Percentiles rank a stretch among this genome's conserved stretches.
Evolutionary conservation across 2,329 filamentous ascomycete species (phyloP).

Genomic region (Paracoccidioides brasiliensis): DNA sequence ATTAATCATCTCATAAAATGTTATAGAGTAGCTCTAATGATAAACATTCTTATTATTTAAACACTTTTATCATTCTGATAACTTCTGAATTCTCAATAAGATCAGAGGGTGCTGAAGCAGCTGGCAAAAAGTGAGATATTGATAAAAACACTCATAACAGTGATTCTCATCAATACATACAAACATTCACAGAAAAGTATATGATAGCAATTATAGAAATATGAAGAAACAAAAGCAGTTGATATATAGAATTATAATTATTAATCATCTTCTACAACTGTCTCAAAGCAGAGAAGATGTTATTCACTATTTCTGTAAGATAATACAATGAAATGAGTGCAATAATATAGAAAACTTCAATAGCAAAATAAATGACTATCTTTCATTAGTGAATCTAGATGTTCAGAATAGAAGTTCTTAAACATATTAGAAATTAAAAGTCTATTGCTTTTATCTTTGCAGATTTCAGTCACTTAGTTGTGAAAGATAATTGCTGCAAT

Average conservation of each 20-base stretch:
- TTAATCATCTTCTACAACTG: background rate
- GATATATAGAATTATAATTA: background rate
- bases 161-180: background rate
- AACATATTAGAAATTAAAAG: background rate
- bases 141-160: no score
- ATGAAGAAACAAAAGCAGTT: background rate
- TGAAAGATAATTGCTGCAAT: background rate
- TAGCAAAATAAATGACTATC: background rate
- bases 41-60: no score
- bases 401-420: background rate
- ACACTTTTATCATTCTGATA: no score
- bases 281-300: background rate
- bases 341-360: background rate
- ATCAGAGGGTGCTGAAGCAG: no score
- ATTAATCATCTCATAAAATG: no score
- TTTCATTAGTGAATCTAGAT: background rate
- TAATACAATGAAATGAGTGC: background rate
- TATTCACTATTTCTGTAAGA: background rate
- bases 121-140: no score
- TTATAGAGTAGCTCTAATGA: no score
- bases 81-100: no score
- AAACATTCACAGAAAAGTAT: background rate
- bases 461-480: background rate
- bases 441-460: background rate
- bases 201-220: background rate